Evolutionary conservation across 73 alveolate species (phyloP).

Genomic region (Uronychia binucleata): DNA sequence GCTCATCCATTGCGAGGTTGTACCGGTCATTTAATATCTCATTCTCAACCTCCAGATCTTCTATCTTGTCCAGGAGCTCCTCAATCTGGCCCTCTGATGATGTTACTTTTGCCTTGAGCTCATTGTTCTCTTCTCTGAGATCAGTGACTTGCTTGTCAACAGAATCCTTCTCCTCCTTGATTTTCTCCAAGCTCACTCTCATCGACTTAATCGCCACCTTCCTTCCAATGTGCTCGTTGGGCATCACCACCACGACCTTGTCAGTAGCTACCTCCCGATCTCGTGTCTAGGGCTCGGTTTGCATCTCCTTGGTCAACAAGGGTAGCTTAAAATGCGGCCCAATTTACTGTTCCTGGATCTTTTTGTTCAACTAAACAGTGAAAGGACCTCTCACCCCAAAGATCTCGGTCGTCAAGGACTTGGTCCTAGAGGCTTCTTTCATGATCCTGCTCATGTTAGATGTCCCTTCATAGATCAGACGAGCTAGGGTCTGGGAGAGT

Average conservation of each 20-base stretch:
- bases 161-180: not conserved
- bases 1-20: too few relatives aligned
- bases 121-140: not conserved
- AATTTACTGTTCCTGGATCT: not conserved
- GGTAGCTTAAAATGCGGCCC: not conserved
- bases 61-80: not conserved
- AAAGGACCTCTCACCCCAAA: too few relatives aligned
- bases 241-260: not conserved
- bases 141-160: not conserved
- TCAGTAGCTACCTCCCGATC: not conserved
- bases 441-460: not conserved
- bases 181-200: not conserved
- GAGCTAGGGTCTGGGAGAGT: not conserved
- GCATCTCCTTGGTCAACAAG: not conserved
- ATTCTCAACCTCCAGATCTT: not conserved
- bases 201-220: not conserved
- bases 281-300: not conserved
- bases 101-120: too few relatives aligned
- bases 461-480: not conserved
- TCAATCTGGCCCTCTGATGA: not conserved
- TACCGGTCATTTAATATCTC: not conserved
- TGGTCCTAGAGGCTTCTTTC: not conserved
- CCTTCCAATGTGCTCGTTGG: not conserved
- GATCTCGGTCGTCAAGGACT: not conserved
- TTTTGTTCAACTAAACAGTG: too few relatives aligned